Evolutionary conservation across 1,139 yeast genomes (phyloP).

Genomic region (Kodamaea arcana): DNA sequence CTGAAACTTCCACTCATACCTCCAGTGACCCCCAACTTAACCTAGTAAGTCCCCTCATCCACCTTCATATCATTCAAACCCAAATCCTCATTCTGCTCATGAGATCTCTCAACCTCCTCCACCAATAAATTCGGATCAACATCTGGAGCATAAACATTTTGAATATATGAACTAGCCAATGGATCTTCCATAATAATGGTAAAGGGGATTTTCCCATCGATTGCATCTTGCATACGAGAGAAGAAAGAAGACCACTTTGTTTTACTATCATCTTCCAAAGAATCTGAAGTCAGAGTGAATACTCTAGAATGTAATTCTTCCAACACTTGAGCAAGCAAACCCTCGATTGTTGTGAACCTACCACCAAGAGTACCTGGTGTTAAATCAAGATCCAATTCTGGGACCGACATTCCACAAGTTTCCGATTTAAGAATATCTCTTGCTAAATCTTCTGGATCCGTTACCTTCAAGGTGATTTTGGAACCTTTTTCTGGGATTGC

Average conservation of each 20-base stretch:
- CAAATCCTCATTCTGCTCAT: slow-evolving; percentile 83
- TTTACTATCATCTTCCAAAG: slow-evolving; percentile 78
- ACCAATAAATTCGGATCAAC: slow-evolving; percentile 91
- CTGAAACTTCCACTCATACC: too few species aligned
- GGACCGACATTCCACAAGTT: slow-evolving; percentile 80
- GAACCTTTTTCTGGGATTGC: slow-evolving; percentile 86
- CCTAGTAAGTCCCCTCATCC: background rate
- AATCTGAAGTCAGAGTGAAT: slow-evolving; percentile 81
- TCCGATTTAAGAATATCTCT: slow-evolving; percentile 94
- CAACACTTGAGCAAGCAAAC: slow-evolving; percentile 79
- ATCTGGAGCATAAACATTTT: slow-evolving; percentile 97
- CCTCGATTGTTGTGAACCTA: slow-evolving; percentile 94
- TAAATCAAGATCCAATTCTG: slow-evolving; percentile 86
- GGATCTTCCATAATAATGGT: slow-evolving; percentile 93
- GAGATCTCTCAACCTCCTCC: slow-evolving; percentile 86
- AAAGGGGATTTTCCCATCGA: slow-evolving; percentile 77
- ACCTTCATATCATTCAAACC: slow-evolving; percentile 81
- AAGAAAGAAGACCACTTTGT: slow-evolving; percentile 80
- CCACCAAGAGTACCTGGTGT: slow-evolving; percentile 98
- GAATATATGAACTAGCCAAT: slow-evolving; percentile 89
- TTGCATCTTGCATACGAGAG: slow-evolving; percentile 71
- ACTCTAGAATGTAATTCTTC: slow-evolving; percentile 87
- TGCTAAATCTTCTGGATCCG: slow-evolving; percentile 90
- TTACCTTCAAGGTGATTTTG: slow-evolving; percentile 66
- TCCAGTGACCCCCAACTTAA: too few species aligned